Conservation (phyloP, 306 rosid species). For the Dryas alaskensis region DNA sequence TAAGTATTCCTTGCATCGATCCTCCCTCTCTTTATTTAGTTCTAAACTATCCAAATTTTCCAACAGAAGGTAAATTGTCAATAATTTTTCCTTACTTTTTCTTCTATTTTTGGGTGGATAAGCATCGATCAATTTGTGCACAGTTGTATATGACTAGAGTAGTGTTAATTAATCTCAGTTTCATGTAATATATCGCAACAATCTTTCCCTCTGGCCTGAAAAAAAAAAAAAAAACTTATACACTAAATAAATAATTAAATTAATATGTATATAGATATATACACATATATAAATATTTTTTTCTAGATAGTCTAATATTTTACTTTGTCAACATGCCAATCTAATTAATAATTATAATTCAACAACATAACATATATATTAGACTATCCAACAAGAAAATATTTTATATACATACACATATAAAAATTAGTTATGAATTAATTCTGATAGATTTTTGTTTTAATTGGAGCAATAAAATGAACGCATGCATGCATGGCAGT, state of each 20-base stretch:
- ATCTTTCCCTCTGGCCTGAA: conserved; percentile 39
- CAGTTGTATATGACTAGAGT: conserved; percentile 36
- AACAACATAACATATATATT: too few relatives aligned
- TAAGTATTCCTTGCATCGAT: too few relatives aligned
- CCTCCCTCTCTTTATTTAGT: too few relatives aligned
- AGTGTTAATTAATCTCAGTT: neutral
- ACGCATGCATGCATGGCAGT: neutral
- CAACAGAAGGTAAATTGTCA: neutral
- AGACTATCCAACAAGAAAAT: too few relatives aligned
- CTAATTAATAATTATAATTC: too few relatives aligned
- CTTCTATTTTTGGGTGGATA: neutral
- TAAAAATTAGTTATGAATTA: neutral
- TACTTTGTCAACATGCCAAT: too few relatives aligned
- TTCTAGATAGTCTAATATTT: too few relatives aligned
- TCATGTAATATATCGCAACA: conserved; percentile 35
- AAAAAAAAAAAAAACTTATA: neutral
- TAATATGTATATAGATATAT: neutral
- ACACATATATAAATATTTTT: too few relatives aligned
- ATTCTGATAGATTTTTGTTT: neutral
- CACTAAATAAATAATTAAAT: neutral
- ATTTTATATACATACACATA: too few relatives aligned
- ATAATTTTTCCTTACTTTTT: neutral
- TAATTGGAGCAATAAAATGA: neutral
- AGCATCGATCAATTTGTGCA: neutral
- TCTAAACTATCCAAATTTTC: too few relatives aligned